phyloP scores from a whole-genome alignment of 495 filamentous ascomycete species.

The Penicillium roqueforti region DNA sequence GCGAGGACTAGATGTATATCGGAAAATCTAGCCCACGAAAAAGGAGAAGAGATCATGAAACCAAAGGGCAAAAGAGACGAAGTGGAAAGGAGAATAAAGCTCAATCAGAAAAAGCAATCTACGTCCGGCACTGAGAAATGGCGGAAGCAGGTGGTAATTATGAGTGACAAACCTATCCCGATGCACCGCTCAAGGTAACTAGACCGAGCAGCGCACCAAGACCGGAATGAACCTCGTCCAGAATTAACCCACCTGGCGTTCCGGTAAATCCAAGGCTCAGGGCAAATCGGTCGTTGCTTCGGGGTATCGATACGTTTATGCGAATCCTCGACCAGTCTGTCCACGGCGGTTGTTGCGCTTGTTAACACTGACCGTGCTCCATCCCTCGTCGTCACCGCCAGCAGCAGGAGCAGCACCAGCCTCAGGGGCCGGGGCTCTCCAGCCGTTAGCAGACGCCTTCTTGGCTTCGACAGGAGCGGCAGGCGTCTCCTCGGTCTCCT shows the following conservation, averaged over 20 bases:
- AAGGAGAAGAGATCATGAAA: conserved; percentile 28
- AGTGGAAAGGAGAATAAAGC: conserved; percentile 14
- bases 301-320: conserved; percentile 46
- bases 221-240: conserved; percentile 5
- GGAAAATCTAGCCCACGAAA: conserved; percentile 29
- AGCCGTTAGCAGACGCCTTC: conserved; percentile 39
- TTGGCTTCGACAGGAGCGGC: conserved; percentile 33
- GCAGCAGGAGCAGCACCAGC: conserved; percentile 31
- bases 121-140: conserved; percentile 9
- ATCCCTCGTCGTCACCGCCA: conserved; percentile 62
- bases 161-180: conserved; percentile 11
- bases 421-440: conserved; percentile 35
- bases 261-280: conserved; percentile 13
- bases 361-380: conserved; percentile 67
- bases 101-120: conserved; percentile 22
- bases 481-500: conserved; percentile 29
- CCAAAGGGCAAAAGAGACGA: conserved; percentile 14
- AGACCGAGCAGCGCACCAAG: not conserved
- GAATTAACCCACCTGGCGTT: conserved; percentile 2
- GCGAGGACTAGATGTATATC: conserved; percentile 37
- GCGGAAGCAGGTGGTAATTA: conserved; percentile 14
- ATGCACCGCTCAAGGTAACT: not conserved
- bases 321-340: conserved; percentile 45
- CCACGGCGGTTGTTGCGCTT: conserved; percentile 51
- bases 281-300: conserved; percentile 23